Evolutionary conservation across 1,284 basidiomycete genomes (phyloP).

Genomic region (Meira nashicola): DNA sequence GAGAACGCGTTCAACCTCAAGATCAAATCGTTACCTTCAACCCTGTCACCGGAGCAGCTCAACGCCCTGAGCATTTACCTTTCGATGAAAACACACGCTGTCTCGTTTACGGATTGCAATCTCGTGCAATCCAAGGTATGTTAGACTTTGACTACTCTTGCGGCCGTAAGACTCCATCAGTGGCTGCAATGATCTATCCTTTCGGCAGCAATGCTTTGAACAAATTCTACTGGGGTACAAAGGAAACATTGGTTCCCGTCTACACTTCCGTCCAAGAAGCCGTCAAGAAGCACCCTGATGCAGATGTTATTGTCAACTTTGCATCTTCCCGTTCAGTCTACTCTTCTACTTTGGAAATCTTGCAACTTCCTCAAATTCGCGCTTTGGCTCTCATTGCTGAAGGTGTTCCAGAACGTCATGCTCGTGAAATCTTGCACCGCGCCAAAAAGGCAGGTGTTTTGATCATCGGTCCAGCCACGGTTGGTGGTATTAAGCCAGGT

Average conservation of each 20-base stretch:
- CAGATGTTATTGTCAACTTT: constrained; percentile 98
- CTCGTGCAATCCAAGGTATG: constrained; percentile 99
- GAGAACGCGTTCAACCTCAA: constrained; percentile 74
- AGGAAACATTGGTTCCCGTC: constrained; percentile 94
- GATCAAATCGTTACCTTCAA: constrained; percentile 85
- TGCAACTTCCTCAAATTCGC: constrained; percentile 67
- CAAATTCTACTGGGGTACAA: constrained; percentile 99
- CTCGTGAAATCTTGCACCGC: constrained; percentile 87
- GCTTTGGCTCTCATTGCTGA: constrained; percentile 93
- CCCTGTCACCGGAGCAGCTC: constrained; percentile 19
- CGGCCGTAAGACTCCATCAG: constrained; percentile 83
- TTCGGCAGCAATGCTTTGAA: constrained; percentile 99
- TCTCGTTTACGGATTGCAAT: constrained; percentile 96
- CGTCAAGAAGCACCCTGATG: constrained; percentile 89
- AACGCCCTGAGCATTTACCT: constrained; percentile 44
- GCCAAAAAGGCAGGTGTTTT: constrained; percentile 81
- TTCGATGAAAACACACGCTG: constrained; percentile 85
- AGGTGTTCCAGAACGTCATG: constrained; percentile 96
- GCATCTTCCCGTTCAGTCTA: constrained; percentile 91
- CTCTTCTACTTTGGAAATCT: constrained; percentile 84
- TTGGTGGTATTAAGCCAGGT: constrained; percentile 98
- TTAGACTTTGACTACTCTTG: constrained; percentile 99
- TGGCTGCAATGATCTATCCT: constrained; percentile 99
- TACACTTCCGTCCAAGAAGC: constrained; percentile 92
- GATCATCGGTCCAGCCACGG: constrained; percentile 96